Conservation (phyloP, 331 rosid genomes). For the Quercus tomentella region DNA sequence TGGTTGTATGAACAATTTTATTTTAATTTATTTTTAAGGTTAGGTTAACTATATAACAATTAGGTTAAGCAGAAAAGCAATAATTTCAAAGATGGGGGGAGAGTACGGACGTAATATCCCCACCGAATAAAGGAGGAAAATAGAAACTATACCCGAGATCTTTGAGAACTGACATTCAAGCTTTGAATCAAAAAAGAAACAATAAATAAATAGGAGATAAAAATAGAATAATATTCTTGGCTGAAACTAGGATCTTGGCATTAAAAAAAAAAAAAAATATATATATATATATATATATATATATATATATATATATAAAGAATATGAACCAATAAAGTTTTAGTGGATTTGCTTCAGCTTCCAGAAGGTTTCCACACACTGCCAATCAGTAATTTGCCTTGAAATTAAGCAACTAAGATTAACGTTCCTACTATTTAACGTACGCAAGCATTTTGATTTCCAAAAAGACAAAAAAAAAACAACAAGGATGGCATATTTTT, state of each 20-base stretch:
- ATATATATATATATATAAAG: too few relatives aligned
- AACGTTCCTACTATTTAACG: neutral
- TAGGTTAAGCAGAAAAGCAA: neutral
- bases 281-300: too few relatives aligned
- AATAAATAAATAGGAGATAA: neutral
- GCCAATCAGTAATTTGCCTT: slow-evolving; percentile 2
- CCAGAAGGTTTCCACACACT: neutral
- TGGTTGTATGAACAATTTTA: too few relatives aligned
- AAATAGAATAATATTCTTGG: slow-evolving; percentile 3
- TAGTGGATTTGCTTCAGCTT: slow-evolving; percentile 8
- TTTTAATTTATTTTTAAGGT: too few relatives aligned
- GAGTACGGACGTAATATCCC: slow-evolving; percentile 1
- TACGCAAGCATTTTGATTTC: neutral
- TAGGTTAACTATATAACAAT: neutral
- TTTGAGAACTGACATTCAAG: slow-evolving; percentile 5
- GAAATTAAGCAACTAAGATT: neutral
- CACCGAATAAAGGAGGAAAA: neutral
- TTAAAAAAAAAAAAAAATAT: neutral
- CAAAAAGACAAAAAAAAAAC: neutral
- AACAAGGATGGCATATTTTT: neutral
- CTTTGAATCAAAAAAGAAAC: slow-evolving; percentile 10
- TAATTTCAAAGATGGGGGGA: neutral
- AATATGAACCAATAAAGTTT: neutral
- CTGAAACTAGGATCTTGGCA: neutral
- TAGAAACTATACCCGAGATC: slow-evolving; percentile 1